phyloP scores from a whole-genome alignment of 257 asterid species.

The Coffea eugenioides region DNA sequence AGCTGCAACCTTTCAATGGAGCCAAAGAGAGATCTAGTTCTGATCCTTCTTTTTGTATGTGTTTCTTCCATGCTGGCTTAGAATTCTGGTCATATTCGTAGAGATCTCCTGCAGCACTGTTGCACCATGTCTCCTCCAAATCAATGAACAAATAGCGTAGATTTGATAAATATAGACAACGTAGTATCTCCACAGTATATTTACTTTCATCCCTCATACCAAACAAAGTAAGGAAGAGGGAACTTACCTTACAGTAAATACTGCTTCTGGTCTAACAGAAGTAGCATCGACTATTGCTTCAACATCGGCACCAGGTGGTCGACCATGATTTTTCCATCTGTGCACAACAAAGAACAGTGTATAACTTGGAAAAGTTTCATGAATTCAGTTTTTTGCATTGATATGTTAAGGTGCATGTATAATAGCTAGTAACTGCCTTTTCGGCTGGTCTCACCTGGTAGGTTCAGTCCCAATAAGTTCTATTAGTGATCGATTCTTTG shows the following conservation, averaged over 20 bases:
- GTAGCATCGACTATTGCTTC: constrained; percentile 60
- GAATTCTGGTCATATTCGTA: constrained; percentile 67
- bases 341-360: background rate
- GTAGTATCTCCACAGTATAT: too few relatives aligned
- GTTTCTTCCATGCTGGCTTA: constrained; percentile 93
- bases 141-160: background rate
- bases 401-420: too few relatives aligned
- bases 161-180: background rate
- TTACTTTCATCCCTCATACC: background rate
- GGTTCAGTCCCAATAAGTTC: constrained; percentile 59
- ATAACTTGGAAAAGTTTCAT: background rate
- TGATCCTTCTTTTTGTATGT: constrained; percentile 48
- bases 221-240: too few relatives aligned
- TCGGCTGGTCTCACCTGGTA: constrained; percentile 49
- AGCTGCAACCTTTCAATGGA: constrained; percentile 51
- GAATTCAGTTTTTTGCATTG: background rate
- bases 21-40: constrained; percentile 39
- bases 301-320: constrained; percentile 78
- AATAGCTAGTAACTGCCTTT: background rate
- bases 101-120: constrained; percentile 82
- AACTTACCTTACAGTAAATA: constrained; percentile 67
- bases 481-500: constrained; percentile 54
- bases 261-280: constrained; percentile 41
- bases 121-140: constrained; percentile 21
- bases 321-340: constrained; percentile 83